Conservation (phyloP, 75 land plant genomes). For the Sequoiadendron giganteum region DNA sequence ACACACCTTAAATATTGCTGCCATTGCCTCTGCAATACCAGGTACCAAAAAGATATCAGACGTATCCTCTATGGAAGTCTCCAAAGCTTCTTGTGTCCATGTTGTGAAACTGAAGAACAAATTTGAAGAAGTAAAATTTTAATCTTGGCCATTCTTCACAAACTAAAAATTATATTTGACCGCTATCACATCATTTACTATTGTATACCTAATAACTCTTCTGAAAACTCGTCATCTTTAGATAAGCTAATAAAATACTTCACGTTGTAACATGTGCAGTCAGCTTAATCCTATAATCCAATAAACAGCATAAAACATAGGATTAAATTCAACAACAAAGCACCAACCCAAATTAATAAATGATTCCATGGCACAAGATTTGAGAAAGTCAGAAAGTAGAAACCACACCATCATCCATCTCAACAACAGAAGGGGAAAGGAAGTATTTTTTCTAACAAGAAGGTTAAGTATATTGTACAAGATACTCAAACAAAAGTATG, state of each 20-base stretch:
- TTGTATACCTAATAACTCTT: background rate
- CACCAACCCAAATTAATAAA: constrained; percentile 2
- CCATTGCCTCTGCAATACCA: constrained; percentile 32
- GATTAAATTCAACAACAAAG: background rate
- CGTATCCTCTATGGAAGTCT: constrained; percentile 17
- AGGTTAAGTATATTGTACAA: background rate
- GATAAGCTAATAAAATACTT: background rate
- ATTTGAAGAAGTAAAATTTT: background rate
- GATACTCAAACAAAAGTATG: background rate
- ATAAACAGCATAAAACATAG: background rate
- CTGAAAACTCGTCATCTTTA: background rate
- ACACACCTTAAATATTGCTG: constrained; percentile 41
- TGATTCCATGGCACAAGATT: background rate
- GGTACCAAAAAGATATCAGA: constrained; percentile 35
- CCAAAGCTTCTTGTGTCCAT: constrained; percentile 33
- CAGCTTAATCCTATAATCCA: background rate
- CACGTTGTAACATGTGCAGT: background rate
- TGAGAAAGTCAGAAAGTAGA: background rate
- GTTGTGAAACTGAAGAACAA: constrained; percentile 28
- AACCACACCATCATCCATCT: background rate
- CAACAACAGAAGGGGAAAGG: background rate
- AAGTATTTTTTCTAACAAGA: background rate
- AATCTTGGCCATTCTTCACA: background rate
- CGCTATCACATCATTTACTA: background rate
- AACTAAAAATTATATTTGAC: background rate